phyloP scores from a whole-genome alignment of 2,329 filamentous ascomycete species.

The Sclerotinia nivalis region DNA sequence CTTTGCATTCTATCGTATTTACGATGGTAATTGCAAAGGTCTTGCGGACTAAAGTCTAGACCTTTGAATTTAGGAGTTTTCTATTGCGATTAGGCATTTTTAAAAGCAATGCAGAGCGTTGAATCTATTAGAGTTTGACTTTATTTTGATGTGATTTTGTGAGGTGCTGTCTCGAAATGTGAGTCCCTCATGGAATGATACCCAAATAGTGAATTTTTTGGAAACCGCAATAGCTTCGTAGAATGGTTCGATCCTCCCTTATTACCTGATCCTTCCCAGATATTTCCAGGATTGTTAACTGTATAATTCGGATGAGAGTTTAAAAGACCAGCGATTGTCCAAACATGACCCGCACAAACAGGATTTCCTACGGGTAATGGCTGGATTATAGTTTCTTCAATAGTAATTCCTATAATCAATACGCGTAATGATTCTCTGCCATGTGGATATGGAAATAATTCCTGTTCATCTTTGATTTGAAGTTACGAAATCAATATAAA shows the following conservation, averaged over 20 bases:
- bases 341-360: not conserved
- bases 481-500: not conserved
- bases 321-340: not conserved
- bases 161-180: not conserved
- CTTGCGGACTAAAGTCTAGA: conserved; percentile 7
- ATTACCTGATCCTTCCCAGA: not conserved
- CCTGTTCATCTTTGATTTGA: not conserved
- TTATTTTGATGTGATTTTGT: not conserved
- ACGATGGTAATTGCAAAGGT: not conserved
- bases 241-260: not conserved
- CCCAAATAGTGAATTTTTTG: not conserved
- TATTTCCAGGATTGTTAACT: not conserved
- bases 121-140: not conserved
- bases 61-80: conserved; percentile 1
- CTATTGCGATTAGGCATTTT: conserved; percentile 7
- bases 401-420: not conserved
- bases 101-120: conserved; percentile 12
- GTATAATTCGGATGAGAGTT: not conserved
- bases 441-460: not conserved
- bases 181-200: not conserved
- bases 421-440: not conserved
- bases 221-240: not conserved
- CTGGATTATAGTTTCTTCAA: not conserved
- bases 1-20: conserved; percentile 7
- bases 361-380: not conserved